A percentile compares a stretch with the other conserved stretches of the same genome.
These are phyloP conservation scores for Hypoxylon lienhwacheense DNA, from an alignment of 495 filamentous ascomycete genomes.

Conservation along the genomic window DNA sequence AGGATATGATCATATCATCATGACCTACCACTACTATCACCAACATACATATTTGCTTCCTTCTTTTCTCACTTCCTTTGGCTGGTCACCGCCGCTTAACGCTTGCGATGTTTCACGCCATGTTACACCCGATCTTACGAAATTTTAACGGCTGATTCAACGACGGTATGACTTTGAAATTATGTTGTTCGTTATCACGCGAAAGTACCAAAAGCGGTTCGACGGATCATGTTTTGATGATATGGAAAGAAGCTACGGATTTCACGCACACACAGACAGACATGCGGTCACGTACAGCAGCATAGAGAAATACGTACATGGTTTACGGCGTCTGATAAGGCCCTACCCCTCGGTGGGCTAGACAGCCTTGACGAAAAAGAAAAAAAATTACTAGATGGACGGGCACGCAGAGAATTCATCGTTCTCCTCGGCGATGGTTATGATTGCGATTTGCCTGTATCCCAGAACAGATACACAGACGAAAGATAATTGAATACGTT, in stretches of 20 bases:
- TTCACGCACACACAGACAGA: constrained; percentile 26
- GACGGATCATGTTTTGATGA: constrained; percentile 41
- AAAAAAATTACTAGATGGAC: constrained; percentile 31
- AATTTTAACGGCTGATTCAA: constrained; percentile 38
- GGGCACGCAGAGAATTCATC: constrained; percentile 13
- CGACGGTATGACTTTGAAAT: constrained; percentile 41
- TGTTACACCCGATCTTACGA: constrained; percentile 42
- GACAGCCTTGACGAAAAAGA: constrained; percentile 28
- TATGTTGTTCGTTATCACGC: constrained; percentile 36
- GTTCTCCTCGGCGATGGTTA: constrained; percentile 15
- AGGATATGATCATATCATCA: constrained; percentile 40
- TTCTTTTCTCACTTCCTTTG: constrained; percentile 31
- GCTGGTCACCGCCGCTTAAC: constrained; percentile 38
- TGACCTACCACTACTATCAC: constrained; percentile 33
- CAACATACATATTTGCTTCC: constrained; percentile 32
- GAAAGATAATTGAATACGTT: constrained; percentile 27
- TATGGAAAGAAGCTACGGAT: constrained; percentile 36
- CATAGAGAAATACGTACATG: constrained; percentile 37
- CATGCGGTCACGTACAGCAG: constrained; percentile 35
- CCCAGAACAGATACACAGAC: constrained; percentile 22
- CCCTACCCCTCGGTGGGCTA: constrained; percentile 10
- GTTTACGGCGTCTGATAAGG: constrained; percentile 22
- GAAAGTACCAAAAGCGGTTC: constrained; percentile 38
- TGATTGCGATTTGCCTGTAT: constrained; percentile 22
- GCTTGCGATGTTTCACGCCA: constrained; percentile 39